phyloP scores from a whole-genome alignment of 768 basidiomycete genomes.

The Mycena leptocephala region DNA sequence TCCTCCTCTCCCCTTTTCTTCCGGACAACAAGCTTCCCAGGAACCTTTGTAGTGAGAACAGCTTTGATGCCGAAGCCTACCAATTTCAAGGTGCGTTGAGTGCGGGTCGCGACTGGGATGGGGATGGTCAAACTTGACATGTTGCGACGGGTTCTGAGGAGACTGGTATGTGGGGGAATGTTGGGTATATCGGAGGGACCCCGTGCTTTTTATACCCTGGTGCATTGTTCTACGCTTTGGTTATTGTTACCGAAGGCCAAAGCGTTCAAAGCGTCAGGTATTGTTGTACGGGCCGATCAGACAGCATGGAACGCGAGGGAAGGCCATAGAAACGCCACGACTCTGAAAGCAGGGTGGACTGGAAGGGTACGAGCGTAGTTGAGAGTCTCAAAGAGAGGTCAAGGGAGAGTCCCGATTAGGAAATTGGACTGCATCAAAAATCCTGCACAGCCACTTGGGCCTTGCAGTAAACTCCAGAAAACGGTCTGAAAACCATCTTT shows the following conservation, averaged over 20 bases:
- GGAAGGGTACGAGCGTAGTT: too few relatives aligned
- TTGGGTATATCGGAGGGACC: background rate
- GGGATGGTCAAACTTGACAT: constrained; percentile 15
- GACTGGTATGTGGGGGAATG: background rate
- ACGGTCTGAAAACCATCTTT: too few relatives aligned
- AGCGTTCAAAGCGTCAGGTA: constrained; percentile 7
- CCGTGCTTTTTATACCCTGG: constrained; percentile 6
- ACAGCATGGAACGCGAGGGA: background rate
- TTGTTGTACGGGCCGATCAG: background rate
- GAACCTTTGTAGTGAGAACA: constrained; percentile 23
- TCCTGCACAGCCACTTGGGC: too few relatives aligned
- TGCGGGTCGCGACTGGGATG: constrained; percentile 7
- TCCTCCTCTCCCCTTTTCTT: background rate
- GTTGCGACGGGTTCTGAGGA: background rate
- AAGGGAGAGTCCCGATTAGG: too few relatives aligned
- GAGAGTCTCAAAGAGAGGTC: too few relatives aligned
- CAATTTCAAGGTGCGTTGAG: constrained; percentile 30
- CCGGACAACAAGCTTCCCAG: constrained; percentile 26
- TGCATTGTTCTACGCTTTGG: constrained; percentile 23
- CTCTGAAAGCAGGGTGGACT: too few relatives aligned
- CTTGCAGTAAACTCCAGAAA: too few relatives aligned
- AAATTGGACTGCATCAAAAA: too few relatives aligned
- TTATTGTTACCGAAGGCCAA: constrained; percentile 4
- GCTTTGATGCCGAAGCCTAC: constrained; percentile 27
- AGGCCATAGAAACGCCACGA: too few relatives aligned